Evolutionary conservation across 345 rosid genomes (phyloP).

Genomic region (Psidium guajava): DNA sequence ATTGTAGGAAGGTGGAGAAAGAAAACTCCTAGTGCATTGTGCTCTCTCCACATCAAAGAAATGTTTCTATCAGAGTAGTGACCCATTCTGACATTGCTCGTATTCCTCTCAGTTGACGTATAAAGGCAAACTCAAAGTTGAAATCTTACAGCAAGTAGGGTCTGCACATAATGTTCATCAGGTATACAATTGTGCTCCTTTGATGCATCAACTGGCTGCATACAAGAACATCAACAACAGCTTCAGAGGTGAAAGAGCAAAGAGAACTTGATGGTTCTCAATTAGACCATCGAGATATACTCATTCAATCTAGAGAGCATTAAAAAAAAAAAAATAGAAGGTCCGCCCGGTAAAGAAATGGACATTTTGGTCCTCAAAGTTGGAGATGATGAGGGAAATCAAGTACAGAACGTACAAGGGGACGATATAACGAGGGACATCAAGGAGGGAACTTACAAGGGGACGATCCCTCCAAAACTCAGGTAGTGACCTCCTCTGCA

Average conservation of each 20-base stretch:
- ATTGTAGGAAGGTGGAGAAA: neutral
- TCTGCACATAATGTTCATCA: slow-evolving; percentile 95
- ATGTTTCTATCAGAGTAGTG: neutral
- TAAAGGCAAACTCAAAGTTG: neutral
- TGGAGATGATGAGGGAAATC: neutral
- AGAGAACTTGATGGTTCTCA: neutral
- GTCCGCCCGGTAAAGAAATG: neutral
- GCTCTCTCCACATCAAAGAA: neutral
- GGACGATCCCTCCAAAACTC: slow-evolving; percentile 93
- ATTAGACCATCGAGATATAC: neutral
- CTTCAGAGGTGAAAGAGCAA: neutral
- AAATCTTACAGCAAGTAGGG: slow-evolving; percentile 70
- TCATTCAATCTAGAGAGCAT: neutral
- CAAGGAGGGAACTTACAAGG: slow-evolving; percentile 34
- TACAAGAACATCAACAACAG: neutral
- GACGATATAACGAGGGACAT: slow-evolving; percentile 13
- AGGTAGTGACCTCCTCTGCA: slow-evolving; percentile 80
- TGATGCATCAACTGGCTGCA: slow-evolving; percentile 69
- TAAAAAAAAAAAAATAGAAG: neutral
- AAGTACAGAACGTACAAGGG: slow-evolving; percentile 39
- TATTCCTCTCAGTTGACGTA: neutral
- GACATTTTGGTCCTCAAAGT: neutral
- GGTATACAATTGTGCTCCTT: slow-evolving; percentile 96
- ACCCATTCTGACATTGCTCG: neutral
- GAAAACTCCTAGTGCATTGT: neutral